Evolutionary conservation across 1,284 basidiomycete genomes (phyloP).

Genomic region (Mycosarcoma maydis): DNA sequence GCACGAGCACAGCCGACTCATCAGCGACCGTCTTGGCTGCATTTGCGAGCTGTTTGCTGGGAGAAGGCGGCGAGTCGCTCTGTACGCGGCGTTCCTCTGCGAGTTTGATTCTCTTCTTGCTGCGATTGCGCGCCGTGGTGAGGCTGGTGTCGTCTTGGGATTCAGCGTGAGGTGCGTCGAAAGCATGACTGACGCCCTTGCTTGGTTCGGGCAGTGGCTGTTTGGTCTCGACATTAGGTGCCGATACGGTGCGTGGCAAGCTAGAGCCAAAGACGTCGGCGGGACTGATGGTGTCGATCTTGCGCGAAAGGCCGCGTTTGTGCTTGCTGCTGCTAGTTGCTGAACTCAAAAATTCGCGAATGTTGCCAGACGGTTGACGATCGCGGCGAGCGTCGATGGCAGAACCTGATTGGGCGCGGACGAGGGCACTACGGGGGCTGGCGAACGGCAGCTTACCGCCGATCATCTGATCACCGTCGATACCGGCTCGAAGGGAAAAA

Average conservation of each 20-base stretch:
- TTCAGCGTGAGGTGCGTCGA: conserved; percentile 1
- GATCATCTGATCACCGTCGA: conserved; percentile 36
- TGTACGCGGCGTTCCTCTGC: conserved; percentile 25
- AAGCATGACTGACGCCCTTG: conserved; percentile 29
- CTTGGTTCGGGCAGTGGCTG: conserved; percentile 33
- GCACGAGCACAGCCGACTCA: conserved; percentile 8
- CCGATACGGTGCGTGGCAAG: conserved; percentile 33
- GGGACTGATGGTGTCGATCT: conserved; percentile 62
- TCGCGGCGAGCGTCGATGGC: conserved; percentile 22
- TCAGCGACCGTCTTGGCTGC: background rate
- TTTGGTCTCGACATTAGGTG: conserved; percentile 18
- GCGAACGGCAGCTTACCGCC: conserved; percentile 42
- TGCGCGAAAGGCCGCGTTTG: conserved; percentile 37
- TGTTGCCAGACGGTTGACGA: conserved; percentile 38
- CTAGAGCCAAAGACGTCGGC: conserved; percentile 60
- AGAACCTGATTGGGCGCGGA: conserved; percentile 43
- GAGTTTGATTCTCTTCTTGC: conserved; percentile 36
- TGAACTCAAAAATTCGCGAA: conserved; percentile 33
- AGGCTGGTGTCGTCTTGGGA: conserved; percentile 15
- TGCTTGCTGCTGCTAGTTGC: conserved; percentile 17
- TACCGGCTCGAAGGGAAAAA: conserved; percentile 23
- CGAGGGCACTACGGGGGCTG: conserved; percentile 41
- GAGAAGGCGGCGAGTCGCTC: conserved; percentile 40
- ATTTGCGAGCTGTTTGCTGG: conserved; percentile 21
- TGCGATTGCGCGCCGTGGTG: conserved; percentile 4